Percentiles rank a stretch among this genome's conserved stretches.
phyloP scores from a whole-genome alignment of 148 eudicot species.

The Vaccinium myrtillus region DNA sequence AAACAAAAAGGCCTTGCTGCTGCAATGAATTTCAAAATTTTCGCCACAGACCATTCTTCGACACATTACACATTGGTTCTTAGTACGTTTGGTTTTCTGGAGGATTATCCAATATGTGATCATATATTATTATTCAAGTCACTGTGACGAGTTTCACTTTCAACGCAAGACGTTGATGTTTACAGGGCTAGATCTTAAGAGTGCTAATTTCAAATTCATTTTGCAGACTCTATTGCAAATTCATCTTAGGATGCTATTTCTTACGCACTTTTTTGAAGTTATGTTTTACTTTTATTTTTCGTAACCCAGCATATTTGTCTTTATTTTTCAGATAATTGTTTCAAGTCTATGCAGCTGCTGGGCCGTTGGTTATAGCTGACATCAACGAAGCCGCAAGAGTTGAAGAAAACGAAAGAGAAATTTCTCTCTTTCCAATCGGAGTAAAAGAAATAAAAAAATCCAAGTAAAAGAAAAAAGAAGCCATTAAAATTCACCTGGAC shows the following conservation, averaged over 20 bases:
- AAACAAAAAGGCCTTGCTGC: neutral
- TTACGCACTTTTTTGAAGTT: neutral
- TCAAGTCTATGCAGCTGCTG: neutral
- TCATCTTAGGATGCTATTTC: neutral
- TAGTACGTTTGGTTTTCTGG: neutral
- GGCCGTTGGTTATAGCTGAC: neutral
- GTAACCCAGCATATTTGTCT: neutral
- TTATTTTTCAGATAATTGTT: neutral
- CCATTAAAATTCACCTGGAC: neutral
- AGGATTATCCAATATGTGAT: neutral
- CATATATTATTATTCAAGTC: neutral
- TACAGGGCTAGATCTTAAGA: neutral
- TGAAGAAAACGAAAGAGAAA: neutral
- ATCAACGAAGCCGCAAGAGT: neutral
- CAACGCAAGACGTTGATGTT: neutral
- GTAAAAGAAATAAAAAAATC: constrained; percentile 4
- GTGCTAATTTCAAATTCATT: neutral
- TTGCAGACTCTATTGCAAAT: neutral
- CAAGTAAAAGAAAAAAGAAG: constrained; percentile 1
- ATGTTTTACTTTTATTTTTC: neutral
- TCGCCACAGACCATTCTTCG: neutral
- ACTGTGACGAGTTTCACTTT: neutral
- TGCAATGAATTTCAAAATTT: neutral
- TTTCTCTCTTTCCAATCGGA: neutral
- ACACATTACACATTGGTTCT: neutral